These are phyloP conservation scores for Mimosa pudica DNA, from an alignment of 306 rosid species.

Conservation along the genomic window DNA sequence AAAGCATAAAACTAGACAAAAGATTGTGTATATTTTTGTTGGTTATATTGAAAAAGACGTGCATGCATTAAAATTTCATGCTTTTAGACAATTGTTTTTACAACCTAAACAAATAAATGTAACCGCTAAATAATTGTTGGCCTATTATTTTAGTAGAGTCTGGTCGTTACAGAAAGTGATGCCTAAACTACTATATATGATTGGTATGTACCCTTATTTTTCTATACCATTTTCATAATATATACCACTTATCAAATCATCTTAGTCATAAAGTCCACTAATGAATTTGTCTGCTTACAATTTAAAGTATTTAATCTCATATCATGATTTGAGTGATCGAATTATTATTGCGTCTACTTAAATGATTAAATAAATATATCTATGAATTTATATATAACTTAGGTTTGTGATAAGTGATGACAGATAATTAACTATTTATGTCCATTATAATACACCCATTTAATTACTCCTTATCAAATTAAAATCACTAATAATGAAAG, in stretches of 20 bases:
- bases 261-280: not conserved
- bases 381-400: no score
- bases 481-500: no score
- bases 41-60: conserved; percentile 29
- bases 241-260: not conserved
- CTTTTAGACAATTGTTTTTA: not conserved
- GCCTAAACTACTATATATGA: conserved; percentile 17
- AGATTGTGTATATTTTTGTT: not conserved
- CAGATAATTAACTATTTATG: no score
- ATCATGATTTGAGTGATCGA: not conserved
- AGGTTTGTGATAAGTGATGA: no score
- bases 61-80: not conserved
- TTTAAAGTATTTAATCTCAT: not conserved
- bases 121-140: conserved; percentile 23
- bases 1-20: not conserved
- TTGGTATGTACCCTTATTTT: not conserved
- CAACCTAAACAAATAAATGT: not conserved
- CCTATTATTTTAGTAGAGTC: conserved; percentile 4
- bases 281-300: not conserved
- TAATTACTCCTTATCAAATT: no score
- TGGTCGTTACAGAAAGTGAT: conserved; percentile 35
- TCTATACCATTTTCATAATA: not conserved
- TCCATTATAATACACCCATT: no score
- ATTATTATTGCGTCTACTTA: not conserved
- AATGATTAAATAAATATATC: not conserved